Evolutionary conservation across 2,329 filamentous ascomycete species (phyloP).

Genomic region (Fusarium praegraminearum): DNA sequence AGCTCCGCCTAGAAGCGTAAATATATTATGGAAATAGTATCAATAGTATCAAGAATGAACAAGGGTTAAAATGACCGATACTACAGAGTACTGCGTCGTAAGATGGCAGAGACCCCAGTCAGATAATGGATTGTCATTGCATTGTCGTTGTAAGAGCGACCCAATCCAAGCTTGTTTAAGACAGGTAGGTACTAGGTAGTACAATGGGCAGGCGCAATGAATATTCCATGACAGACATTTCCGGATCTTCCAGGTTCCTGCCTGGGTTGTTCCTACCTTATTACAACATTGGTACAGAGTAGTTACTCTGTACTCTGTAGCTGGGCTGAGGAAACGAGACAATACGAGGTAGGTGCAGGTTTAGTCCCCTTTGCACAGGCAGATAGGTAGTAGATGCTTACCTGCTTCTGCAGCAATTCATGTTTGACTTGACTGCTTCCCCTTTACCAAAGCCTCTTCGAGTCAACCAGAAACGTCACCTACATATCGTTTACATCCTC

Average conservation of each 20-base stretch:
- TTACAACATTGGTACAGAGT: neutral
- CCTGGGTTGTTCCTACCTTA: neutral
- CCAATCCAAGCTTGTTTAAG: neutral
- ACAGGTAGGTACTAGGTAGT: neutral
- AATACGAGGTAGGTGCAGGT: constrained; percentile 39
- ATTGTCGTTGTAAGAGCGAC: neutral
- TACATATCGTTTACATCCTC: neutral
- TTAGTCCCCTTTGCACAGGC: neutral
- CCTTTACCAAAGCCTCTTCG: neutral
- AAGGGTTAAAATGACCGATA: constrained; percentile 4
- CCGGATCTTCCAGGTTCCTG: constrained; percentile 2
- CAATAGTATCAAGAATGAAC: constrained; percentile 1
- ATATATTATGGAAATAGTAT: constrained; percentile 3
- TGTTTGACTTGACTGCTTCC: neutral
- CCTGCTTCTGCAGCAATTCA: neutral
- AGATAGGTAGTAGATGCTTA: neutral
- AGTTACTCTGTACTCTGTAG: neutral
- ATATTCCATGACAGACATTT: neutral
- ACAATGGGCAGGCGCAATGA: neutral
- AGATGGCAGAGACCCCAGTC: constrained; percentile 14
- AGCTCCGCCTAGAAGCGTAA: neutral
- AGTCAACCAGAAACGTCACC: neutral
- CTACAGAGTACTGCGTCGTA: neutral
- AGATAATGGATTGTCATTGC: neutral
- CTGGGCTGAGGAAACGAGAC: constrained; percentile 18